Percentiles rank a stretch among this genome's conserved stretches.
phyloP scores from a whole-genome alignment of 352 stramenopile species.

The Pythium aristosporum region DNA sequence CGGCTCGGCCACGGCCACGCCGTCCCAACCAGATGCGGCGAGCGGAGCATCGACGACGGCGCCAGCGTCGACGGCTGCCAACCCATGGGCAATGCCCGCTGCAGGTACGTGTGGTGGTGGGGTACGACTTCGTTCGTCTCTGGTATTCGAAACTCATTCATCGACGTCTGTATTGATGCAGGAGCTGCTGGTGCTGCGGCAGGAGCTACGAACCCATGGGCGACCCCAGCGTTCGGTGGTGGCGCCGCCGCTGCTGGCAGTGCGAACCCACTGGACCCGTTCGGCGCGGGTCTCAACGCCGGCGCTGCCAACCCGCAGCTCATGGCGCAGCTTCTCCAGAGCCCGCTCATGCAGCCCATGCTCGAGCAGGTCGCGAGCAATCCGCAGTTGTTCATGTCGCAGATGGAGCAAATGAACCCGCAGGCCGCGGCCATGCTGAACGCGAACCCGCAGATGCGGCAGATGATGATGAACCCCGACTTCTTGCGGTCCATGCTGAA shows the following conservation, averaged over 20 bases:
- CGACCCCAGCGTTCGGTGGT: not conserved
- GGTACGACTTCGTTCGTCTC: not conserved
- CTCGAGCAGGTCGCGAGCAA: constrained; percentile 84
- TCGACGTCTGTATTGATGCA: not conserved
- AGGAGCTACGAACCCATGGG: constrained; percentile 52
- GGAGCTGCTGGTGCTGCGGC: not conserved
- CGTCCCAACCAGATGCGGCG: not conserved
- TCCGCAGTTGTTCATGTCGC: constrained; percentile 70
- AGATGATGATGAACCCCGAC: constrained; percentile 90
- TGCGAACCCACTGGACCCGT: constrained; percentile 11
- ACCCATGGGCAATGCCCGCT: constrained; percentile 51
- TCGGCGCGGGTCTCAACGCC: constrained; percentile 17
- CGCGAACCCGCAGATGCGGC: constrained; percentile 84
- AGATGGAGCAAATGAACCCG: constrained; percentile 90
- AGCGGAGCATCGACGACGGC: constrained; percentile 24
- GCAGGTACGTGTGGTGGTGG: constrained; percentile 14
- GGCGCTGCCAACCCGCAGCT: constrained; percentile 61
- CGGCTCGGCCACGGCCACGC: constrained; percentile 31
- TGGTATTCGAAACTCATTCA: not conserved
- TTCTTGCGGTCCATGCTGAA: constrained; percentile 87
- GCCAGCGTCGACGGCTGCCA: constrained; percentile 28
- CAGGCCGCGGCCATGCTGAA: constrained; percentile 86
- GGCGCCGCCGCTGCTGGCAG: constrained; percentile 22
- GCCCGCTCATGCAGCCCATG: constrained; percentile 82
- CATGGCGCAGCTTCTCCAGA: constrained; percentile 86